A percentile compares a stretch with the other conserved stretches of the same genome.
phyloP scores from a whole-genome alignment of 768 basidiomycete genomes.

The Kwoniella shandongensis region DNA sequence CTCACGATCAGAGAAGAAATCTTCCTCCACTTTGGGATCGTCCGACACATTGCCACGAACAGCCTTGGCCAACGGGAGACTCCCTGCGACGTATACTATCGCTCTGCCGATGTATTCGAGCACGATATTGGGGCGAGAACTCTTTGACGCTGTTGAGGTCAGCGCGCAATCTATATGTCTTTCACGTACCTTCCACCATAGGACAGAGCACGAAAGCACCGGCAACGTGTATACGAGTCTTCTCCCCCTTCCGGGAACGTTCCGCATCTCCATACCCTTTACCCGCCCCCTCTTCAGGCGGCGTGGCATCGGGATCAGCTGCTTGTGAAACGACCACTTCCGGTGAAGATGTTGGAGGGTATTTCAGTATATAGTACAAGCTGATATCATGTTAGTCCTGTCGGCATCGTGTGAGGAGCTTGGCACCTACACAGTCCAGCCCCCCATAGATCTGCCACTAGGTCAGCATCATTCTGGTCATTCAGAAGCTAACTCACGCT shows the following conservation, averaged over 20 bases:
- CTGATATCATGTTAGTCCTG: constrained; percentile 15
- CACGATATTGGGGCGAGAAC: constrained; percentile 46
- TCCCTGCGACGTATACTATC: constrained; percentile 44
- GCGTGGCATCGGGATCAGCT: constrained; percentile 14
- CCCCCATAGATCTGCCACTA: constrained; percentile 48
- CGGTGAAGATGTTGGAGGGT: constrained; percentile 35
- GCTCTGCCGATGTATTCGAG: constrained; percentile 40
- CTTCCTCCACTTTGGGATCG: constrained; percentile 55
- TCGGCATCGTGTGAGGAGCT: background rate
- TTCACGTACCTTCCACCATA: constrained; percentile 48
- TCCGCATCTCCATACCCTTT: constrained; percentile 32
- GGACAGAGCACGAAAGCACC: constrained; percentile 54
- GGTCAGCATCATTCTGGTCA: constrained; percentile 9
- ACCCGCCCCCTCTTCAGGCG: constrained; percentile 25
- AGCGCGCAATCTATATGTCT: background rate
- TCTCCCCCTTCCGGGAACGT: constrained; percentile 24
- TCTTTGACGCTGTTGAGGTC: constrained; percentile 38
- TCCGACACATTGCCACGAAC: constrained; percentile 53
- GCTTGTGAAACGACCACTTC: constrained; percentile 20
- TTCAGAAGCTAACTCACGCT: constrained; percentile 32
- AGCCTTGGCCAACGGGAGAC: constrained; percentile 48
- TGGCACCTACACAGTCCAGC: constrained; percentile 51
- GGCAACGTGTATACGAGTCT: constrained; percentile 45
- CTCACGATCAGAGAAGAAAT: constrained; percentile 52
- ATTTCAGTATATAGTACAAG: constrained; percentile 49